Evolutionary conservation across 495 filamentous ascomycete species (phyloP).

Genomic region (Hypomontagnella submonticulosa): DNA sequence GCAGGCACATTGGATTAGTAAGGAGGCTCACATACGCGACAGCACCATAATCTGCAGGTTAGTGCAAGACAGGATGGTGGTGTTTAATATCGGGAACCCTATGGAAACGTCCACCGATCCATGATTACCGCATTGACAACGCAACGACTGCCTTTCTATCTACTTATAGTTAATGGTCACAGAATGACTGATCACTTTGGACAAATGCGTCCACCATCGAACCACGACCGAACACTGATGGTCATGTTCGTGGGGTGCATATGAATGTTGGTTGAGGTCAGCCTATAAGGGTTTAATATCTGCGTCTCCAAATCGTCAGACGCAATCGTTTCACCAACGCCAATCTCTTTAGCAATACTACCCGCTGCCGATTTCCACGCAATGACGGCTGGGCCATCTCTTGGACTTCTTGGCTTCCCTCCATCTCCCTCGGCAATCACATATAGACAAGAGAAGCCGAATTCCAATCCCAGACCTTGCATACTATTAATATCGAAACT

Average conservation of each 20-base stretch:
- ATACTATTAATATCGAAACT: not conserved
- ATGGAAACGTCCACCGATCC: constrained; percentile 33
- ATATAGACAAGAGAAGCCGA: constrained; percentile 4
- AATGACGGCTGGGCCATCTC: constrained; percentile 23
- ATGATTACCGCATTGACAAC: constrained; percentile 29
- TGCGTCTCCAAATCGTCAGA: constrained; percentile 36
- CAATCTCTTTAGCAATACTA: constrained; percentile 17
- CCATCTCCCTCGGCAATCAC: constrained; percentile 30
- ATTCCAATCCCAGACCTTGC: not conserved
- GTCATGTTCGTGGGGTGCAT: constrained; percentile 42
- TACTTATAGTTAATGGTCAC: constrained; percentile 13
- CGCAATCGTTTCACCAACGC: constrained; percentile 11
- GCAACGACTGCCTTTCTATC: constrained; percentile 12
- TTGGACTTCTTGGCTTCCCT: constrained; percentile 34
- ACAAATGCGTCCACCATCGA: constrained; percentile 23
- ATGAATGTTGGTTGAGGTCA: constrained; percentile 23
- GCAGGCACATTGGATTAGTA: constrained; percentile 9
- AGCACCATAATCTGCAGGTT: constrained; percentile 5
- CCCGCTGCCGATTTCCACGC: constrained; percentile 13
- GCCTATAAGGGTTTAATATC: constrained; percentile 30
- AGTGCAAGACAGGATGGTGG: constrained; percentile 5
- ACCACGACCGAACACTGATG: constrained; percentile 17
- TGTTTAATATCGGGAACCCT: constrained; percentile 18
- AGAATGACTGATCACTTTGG: constrained; percentile 14
- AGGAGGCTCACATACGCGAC: constrained; percentile 25